Evolutionary conservation across 163 green algal species (phyloP).

Genomic region (Coccomyxa subellipsoidea): DNA sequence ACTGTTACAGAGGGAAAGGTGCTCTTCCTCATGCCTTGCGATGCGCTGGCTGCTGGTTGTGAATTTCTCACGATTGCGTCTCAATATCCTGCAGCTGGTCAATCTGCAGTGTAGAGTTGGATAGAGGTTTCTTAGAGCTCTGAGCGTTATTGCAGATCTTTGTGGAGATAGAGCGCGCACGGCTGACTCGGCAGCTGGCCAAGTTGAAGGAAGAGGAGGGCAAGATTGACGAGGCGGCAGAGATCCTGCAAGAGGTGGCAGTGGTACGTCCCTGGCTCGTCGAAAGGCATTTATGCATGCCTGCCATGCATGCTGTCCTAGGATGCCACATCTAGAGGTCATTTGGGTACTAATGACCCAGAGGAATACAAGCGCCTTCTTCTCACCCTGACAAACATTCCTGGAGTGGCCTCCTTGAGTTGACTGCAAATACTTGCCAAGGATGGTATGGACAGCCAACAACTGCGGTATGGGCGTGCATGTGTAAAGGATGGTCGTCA

Average conservation of each 20-base stretch:
- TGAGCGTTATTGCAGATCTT: slow-evolving; percentile 79
- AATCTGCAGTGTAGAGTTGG: not conserved
- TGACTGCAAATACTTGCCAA: too few relatives aligned
- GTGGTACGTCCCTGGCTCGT: slow-evolving; percentile 65
- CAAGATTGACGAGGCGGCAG: slow-evolving; percentile 85
- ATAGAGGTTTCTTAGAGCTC: not conserved
- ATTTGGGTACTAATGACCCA: too few relatives aligned
- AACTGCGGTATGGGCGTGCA: too few relatives aligned
- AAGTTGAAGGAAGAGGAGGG: slow-evolving; percentile 87
- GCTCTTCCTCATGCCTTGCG: not conserved
- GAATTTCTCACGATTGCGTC: not conserved
- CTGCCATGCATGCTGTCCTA: too few relatives aligned
- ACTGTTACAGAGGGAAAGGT: slow-evolving; percentile 84
- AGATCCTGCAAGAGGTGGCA: slow-evolving; percentile 95
- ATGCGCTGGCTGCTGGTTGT: not conserved
- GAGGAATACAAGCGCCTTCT: too few relatives aligned
- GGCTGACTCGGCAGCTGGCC: slow-evolving; percentile 84
- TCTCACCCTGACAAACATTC: not conserved
- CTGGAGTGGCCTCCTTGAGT: too few relatives aligned
- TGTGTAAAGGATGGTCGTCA: too few relatives aligned
- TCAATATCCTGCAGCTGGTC: too few relatives aligned
- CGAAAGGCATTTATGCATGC: too few relatives aligned
- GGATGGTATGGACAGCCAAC: too few relatives aligned
- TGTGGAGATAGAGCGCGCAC: slow-evolving; percentile 96
- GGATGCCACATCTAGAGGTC: too few relatives aligned